phyloP scores from a whole-genome alignment of 2,329 filamentous ascomycete species.

The Ascochyta pisi region DNA sequence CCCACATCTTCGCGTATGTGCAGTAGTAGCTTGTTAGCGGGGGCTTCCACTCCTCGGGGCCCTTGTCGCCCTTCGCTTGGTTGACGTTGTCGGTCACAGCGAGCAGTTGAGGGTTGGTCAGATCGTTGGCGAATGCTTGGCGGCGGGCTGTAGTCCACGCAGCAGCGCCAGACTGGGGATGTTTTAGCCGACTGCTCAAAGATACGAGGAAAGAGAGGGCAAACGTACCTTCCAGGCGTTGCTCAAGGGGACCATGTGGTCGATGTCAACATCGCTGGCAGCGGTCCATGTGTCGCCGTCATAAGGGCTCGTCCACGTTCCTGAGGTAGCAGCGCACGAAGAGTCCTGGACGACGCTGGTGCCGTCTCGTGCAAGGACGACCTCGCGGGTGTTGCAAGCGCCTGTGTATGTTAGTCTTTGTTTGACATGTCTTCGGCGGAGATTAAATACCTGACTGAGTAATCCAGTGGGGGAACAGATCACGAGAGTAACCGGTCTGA shows the following conservation, averaged over 20 bases:
- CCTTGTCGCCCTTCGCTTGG: slow-evolving; percentile 73
- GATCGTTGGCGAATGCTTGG: slow-evolving; percentile 76
- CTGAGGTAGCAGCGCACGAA: slow-evolving; percentile 69
- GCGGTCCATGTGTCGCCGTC: slow-evolving; percentile 74
- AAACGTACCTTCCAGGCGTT: slow-evolving; percentile 72
- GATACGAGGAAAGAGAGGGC: slow-evolving; percentile 22
- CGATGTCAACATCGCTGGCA: slow-evolving; percentile 77
- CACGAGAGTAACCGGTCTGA: slow-evolving; percentile 67
- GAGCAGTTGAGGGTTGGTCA: slow-evolving; percentile 76
- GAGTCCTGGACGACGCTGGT: slow-evolving; percentile 64
- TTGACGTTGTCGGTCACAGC: slow-evolving; percentile 82
- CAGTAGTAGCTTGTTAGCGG: slow-evolving; percentile 69
- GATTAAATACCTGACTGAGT: slow-evolving; percentile 54
- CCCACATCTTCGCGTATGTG: slow-evolving; percentile 78
- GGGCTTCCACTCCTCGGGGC: slow-evolving; percentile 80
- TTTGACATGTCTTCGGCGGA: neutral
- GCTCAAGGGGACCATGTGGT: slow-evolving; percentile 81
- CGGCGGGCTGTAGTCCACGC: slow-evolving; percentile 74
- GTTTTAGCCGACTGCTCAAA: neutral
- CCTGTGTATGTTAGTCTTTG: slow-evolving; percentile 16
- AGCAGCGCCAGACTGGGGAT: slow-evolving; percentile 69
- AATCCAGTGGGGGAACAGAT: slow-evolving; percentile 75
- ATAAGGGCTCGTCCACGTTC: slow-evolving; percentile 75
- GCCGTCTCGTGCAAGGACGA: slow-evolving; percentile 77
- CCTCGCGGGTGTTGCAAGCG: slow-evolving; percentile 74